Percentiles rank a stretch among this genome's conserved stretches.
phyloP scores from a whole-genome alignment of 305 asterid genomes.

The Petunia hybrid region DNA sequence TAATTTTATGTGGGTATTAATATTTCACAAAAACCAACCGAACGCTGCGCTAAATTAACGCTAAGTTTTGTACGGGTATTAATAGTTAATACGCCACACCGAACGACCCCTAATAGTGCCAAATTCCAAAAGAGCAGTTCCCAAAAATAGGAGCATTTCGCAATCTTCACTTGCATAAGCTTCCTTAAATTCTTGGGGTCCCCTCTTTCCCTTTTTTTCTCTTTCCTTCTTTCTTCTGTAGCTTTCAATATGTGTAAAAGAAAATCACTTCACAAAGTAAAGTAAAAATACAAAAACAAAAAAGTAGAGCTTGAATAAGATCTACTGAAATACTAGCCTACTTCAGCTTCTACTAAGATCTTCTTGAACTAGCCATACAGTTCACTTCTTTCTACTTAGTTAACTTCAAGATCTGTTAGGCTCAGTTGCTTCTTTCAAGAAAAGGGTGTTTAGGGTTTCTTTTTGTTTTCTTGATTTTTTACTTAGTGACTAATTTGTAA shows the following conservation, averaged over 20 bases:
- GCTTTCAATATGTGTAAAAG: conserved; percentile 30
- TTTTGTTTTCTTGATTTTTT: conserved; percentile 22
- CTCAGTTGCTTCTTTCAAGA: not conserved
- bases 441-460: conserved; percentile 29
- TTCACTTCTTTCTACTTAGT: conserved; percentile 61
- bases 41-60: no score
- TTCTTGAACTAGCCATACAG: conserved; percentile 44
- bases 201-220: not conserved
- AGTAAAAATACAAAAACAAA: conserved; percentile 34
- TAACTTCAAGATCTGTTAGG: conserved; percentile 62
- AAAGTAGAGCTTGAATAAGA: conserved; percentile 46
- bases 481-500: conserved; percentile 26
- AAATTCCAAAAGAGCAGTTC: conserved; percentile 12
- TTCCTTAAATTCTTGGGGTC: conserved; percentile 38
- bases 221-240: conserved; percentile 21
- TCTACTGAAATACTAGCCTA: conserved; percentile 36
- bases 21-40: no score
- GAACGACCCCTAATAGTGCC: no score
- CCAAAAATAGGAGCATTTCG: conserved; percentile 2
- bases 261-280: conserved; percentile 33
- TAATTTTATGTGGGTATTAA: no score
- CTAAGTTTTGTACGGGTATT: no score
- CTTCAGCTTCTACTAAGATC: conserved; percentile 23
- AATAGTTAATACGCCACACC: no score
- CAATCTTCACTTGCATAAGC: conserved; percentile 29